Base-by-base conservation (phyloP, 306 rosid species). In the Urtica urens region DNA sequence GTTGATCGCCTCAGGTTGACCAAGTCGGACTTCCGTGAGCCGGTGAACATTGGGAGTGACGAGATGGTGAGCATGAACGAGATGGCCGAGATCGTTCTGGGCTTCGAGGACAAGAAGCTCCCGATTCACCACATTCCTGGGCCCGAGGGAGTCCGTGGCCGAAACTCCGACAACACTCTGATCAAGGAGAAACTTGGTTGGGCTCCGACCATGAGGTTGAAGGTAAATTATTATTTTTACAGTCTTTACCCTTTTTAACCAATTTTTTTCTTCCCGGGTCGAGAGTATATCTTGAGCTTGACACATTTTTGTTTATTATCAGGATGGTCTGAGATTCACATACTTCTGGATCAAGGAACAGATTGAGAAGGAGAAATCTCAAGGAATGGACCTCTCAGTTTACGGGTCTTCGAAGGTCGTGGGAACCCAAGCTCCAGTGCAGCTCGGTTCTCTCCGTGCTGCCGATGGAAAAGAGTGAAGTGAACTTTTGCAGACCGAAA, bases 51-150 rank as follows among this genome's bases (percentile, higher is more conserved):
- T 63, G 99, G 99, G 71, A 90, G 99, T 24, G 95, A 90, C 31
- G 99, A 90, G 76, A 90, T 90, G 99, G 99, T 90, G 5, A 84
- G 99, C 92, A 90, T 90, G 99, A 85, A 90, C 63, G 99, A 85
- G 55, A 90, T 90, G 99, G 97, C 95, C 30, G 97, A 84, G 69
- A 90, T 84, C 49, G 85, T 90, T 54, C 92, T 84, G 26, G 67
- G 95, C 78, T 85, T 90, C 73, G 99, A 90, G 68, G 24, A 67
- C 74, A 90, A 77, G 74, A 75, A 58, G 24, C 82, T 75, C 37
- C 94, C 92, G 7, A 79, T 90, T 40, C 82, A 79, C 29, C 99
- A 85, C 75, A 90, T 90, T 71, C 99, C 99, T 38, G 99, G 99
- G 1, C 99, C 95, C 29, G 99, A 90, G 66, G 99, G 99, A 29